These are phyloP conservation scores for Aspergillus proliferans DNA, from an alignment of 2,329 filamentous ascomycete genomes.

Conservation along the genomic window DNA sequence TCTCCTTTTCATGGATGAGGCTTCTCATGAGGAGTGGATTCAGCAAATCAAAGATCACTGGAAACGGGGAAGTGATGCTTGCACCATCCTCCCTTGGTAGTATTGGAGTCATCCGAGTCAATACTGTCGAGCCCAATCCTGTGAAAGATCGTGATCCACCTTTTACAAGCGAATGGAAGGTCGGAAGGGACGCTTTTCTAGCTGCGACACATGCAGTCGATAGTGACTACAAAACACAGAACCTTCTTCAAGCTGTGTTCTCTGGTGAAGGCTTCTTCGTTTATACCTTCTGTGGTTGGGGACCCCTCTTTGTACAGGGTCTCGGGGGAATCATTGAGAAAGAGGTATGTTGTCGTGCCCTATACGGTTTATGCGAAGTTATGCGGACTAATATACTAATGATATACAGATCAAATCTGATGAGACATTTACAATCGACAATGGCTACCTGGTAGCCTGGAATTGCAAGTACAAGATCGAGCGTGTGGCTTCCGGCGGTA, in stretches of 20 bases:
- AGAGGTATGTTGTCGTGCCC: slow-evolving; percentile 58
- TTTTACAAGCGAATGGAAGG: slow-evolving; percentile 56
- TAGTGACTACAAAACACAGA: slow-evolving; percentile 83
- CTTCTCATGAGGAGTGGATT: slow-evolving; percentile 77
- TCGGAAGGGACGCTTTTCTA: slow-evolving; percentile 81
- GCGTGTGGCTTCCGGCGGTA: slow-evolving; percentile 79
- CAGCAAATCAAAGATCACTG: slow-evolving; percentile 71
- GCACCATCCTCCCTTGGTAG: slow-evolving; percentile 77
- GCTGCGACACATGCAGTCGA: slow-evolving; percentile 77
- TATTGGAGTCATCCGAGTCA: slow-evolving; percentile 69
- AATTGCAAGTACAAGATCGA: slow-evolving; percentile 92
- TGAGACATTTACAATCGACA: slow-evolving; percentile 88
- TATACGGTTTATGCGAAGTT: background rate
- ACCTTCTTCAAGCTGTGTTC: slow-evolving; percentile 85
- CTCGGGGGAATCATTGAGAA: slow-evolving; percentile 94
- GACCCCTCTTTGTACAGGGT: slow-evolving; percentile 82
- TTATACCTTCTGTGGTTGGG: slow-evolving; percentile 74
- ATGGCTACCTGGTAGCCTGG: slow-evolving; percentile 92
- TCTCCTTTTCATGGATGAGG: slow-evolving; percentile 90
- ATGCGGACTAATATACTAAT: background rate
- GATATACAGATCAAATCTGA: slow-evolving; percentile 44
- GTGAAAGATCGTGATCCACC: slow-evolving; percentile 35
- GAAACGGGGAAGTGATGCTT: slow-evolving; percentile 82
- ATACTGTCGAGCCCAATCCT: slow-evolving; percentile 14
- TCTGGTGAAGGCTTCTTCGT: slow-evolving; percentile 88